These are phyloP conservation scores for Trichoderma orchidacearum DNA, from an alignment of 495 filamentous ascomycete species.

Conservation along the genomic window DNA sequence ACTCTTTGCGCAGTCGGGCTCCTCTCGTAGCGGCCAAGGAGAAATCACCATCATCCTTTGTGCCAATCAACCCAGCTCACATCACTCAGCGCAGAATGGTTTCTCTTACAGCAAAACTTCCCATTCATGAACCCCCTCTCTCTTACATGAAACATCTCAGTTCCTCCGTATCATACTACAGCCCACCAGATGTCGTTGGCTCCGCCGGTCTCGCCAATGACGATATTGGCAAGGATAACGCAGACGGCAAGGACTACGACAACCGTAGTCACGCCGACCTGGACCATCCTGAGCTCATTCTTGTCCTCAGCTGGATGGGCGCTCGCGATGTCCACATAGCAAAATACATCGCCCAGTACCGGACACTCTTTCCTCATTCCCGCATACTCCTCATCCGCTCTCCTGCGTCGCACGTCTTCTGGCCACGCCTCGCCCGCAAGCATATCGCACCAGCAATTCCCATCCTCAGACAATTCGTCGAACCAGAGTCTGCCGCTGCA, in stretches of 20 bases:
- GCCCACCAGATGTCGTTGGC: background rate
- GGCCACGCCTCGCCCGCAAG: background rate
- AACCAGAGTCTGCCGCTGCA: background rate
- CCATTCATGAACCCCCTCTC: background rate
- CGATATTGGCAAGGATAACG: no score
- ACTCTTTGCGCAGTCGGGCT: background rate
- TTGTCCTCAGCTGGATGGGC: conserved; percentile 31
- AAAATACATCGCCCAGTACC: conserved; percentile 30
- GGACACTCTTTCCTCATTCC: conserved; percentile 20
- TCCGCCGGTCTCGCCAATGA: no score
- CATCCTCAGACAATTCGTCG: conserved; percentile 4
- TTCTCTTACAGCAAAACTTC: background rate
- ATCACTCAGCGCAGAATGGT: background rate
- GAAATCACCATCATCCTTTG: background rate
- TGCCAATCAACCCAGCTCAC: background rate
- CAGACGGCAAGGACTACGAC: background rate
- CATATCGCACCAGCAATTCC: conserved; percentile 10
- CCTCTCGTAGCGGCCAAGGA: background rate
- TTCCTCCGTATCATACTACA: background rate
- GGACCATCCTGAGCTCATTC: conserved; percentile 18
- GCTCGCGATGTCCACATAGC: conserved; percentile 29
- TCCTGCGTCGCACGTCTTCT: conserved; percentile 13
- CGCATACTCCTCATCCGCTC: conserved; percentile 27
- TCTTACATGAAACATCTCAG: conserved; percentile 1
- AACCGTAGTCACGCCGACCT: background rate